Evolutionary conservation across 371 early-diverging fungal species (phyloP), one percentile per base, ranked within the genome.

Genomic region (Mortierella sp.): DNA sequence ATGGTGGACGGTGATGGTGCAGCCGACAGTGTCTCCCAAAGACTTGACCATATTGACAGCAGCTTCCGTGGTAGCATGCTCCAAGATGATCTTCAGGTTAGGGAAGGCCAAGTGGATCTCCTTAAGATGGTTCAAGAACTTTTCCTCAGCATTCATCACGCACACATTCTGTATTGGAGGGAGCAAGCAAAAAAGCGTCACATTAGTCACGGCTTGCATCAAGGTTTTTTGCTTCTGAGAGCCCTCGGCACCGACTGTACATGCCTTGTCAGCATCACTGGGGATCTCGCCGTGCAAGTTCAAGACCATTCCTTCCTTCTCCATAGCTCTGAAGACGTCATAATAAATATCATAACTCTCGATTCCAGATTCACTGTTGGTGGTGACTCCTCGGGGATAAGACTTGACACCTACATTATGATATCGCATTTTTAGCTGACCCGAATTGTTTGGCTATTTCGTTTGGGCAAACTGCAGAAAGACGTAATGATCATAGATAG

Each of bases 341-440:
- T 96, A 96, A 82, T 96, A 98, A 12, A 87, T 80, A 48, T 90
- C 90, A 69, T 96, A 95, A 71, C 87, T 89, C 66, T 95, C 94
- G 64, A 98, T 95, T 52, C 98, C 98, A 59, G 88, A 87, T 58
- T 97, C 97, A 64, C 92, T 91, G 88, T 98, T 98, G 62, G 99
- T 98, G 0, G 99, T 98, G 24, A 98, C 99, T 34, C 98, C 98
- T 34, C 96, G 89, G 23, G 98, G 98, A 80, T 98, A 98, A 12
- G 95, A 93, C 80, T 98, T 98, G 61, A 98, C 98, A 56, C 95
- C 96, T 87, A 48, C 41, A 46, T 31, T 47, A 43, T 41, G 56
- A 52, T n/a, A 27, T 31, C 16, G 23, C 0, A 43, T 8, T 60
- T 13, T 39, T 14, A 13, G 45, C 10, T 45, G 13, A n/a, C n/a